These are phyloP conservation scores for Coniochaeta sp. DNA, from an alignment of 2,329 filamentous ascomycete species.

Conservation along the genomic window DNA sequence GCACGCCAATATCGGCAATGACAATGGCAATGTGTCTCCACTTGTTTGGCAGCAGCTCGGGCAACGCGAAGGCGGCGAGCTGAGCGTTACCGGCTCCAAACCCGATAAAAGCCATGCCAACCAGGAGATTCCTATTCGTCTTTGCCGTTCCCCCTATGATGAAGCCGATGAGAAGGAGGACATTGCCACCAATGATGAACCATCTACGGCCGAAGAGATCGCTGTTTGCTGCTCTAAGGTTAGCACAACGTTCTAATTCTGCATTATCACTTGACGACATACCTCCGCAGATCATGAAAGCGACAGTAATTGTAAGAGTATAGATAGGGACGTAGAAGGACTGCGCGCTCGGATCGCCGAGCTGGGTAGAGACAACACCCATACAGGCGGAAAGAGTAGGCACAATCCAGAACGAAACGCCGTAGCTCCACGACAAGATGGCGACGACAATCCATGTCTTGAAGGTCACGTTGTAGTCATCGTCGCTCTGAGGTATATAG, in stretches of 20 bases:
- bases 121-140: constrained; percentile 28
- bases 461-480: constrained; percentile 29
- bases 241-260: constrained; percentile 11
- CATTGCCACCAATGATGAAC: constrained; percentile 35
- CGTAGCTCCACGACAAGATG: constrained; percentile 27
- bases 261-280: background rate
- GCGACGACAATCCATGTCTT: constrained; percentile 31
- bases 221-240: constrained; percentile 26
- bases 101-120: constrained; percentile 31
- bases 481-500: constrained; percentile 22
- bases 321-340: constrained; percentile 28
- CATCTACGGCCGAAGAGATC: constrained; percentile 39
- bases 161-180: constrained; percentile 28
- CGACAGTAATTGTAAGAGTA: constrained; percentile 31
- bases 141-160: constrained; percentile 30
- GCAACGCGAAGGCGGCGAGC: constrained; percentile 35
- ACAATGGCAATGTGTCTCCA: constrained; percentile 37
- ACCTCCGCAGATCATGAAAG: constrained; percentile 28
- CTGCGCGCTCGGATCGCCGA: constrained; percentile 23
- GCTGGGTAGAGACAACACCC: constrained; percentile 21
- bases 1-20: constrained; percentile 32
- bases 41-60: constrained; percentile 40
- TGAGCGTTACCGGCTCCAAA: constrained; percentile 37
- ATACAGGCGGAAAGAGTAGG: constrained; percentile 23
- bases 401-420: constrained; percentile 31